Conservation (phyloP, 2,329 filamentous ascomycete genomes). For the Ophiostoma pallidulum region DNA sequence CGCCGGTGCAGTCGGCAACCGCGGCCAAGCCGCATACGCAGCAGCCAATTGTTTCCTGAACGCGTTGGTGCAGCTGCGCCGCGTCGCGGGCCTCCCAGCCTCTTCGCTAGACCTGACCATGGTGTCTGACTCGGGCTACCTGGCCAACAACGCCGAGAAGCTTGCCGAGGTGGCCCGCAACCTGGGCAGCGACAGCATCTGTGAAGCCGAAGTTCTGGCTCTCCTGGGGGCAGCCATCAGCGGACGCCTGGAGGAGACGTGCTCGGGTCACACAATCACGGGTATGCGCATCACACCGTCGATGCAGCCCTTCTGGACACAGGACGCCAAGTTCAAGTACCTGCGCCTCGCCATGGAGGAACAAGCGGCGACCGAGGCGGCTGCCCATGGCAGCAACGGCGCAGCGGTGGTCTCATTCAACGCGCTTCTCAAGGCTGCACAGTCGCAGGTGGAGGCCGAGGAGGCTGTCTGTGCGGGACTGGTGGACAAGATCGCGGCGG, state of each 20-base stretch:
- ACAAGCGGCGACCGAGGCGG: slow-evolving; percentile 21
- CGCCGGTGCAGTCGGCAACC: slow-evolving; percentile 21
- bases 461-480: slow-evolving; percentile 35
- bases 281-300: slow-evolving; percentile 39
- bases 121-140: slow-evolving; percentile 40
- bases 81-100: slow-evolving; percentile 24
- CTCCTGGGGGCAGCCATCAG: slow-evolving; percentile 15
- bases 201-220: slow-evolving; percentile 16
- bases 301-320: slow-evolving; percentile 40
- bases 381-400: slow-evolving; percentile 20
- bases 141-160: slow-evolving; percentile 37
- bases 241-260: slow-evolving; percentile 11
- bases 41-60: slow-evolving; percentile 34
- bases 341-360: slow-evolving; percentile 32
- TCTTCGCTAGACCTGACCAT: slow-evolving; percentile 43
- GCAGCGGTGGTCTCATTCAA: slow-evolving; percentile 32
- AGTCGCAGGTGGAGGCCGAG: slow-evolving; percentile 34
- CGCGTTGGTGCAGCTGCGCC: slow-evolving; percentile 29
- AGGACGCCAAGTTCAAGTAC: slow-evolving; percentile 43
- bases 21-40: slow-evolving; percentile 27
- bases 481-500: slow-evolving; percentile 36
- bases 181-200: slow-evolving; percentile 16
- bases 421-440: slow-evolving; percentile 31
- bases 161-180: slow-evolving; percentile 30
- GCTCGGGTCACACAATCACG: slow-evolving; percentile 40